These are phyloP conservation scores for Pseudocercospora fuligena DNA, from an alignment of 2,329 filamentous ascomycete species.

Conservation along the genomic window DNA sequence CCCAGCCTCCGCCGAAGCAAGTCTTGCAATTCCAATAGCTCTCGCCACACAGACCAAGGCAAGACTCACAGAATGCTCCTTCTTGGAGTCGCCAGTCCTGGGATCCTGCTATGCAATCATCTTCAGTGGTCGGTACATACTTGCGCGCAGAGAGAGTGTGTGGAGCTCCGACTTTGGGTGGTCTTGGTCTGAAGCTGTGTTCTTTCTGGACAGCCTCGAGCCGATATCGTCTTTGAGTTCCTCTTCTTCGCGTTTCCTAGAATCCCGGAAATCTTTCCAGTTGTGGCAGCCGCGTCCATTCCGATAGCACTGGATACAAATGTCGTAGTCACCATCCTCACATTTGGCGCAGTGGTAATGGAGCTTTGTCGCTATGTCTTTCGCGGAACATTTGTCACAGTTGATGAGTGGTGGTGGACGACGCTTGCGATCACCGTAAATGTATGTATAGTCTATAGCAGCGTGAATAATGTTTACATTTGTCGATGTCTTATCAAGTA, in stretches of 20 bases:
- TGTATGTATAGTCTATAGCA: neutral
- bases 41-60: neutral
- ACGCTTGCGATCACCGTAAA: conserved; percentile 1
- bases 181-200: neutral
- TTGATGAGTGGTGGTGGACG: neutral
- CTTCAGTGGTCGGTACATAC: neutral
- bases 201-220: neutral
- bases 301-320: neutral
- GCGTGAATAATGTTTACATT: neutral
- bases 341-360: conserved; percentile 6
- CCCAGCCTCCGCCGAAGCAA: conserved; percentile 6
- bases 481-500: neutral
- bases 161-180: neutral
- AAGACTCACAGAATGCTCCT: neutral
- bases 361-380: neutral
- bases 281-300: neutral
- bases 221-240: neutral
- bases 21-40: conserved; percentile 1
- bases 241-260: neutral
- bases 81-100: neutral
- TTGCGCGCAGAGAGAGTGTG: neutral
- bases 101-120: neutral
- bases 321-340: conserved; percentile 3
- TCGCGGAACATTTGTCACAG: neutral
- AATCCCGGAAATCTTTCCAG: neutral